A percentile compares a stretch with the other conserved stretches of the same genome.
Evolutionary conservation across 257 asterid species (phyloP).

Genomic region (Salvia rosmarinus): DNA sequence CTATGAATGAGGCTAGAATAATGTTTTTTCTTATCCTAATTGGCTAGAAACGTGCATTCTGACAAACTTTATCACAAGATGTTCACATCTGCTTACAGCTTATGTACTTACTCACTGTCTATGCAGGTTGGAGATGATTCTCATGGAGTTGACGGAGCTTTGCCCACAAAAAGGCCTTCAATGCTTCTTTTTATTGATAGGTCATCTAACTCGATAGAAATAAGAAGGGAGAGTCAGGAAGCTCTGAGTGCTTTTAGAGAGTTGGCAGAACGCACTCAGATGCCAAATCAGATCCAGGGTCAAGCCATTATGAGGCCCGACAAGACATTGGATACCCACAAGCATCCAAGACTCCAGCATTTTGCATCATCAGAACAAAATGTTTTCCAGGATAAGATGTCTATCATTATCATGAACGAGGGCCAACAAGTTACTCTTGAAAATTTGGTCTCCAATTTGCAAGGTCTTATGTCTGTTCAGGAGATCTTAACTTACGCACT

Average conservation of each 20-base stretch:
- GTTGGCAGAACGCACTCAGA: conserved; percentile 56
- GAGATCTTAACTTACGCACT: conserved; percentile 73
- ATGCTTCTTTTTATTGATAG: conserved; percentile 89
- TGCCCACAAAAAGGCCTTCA: conserved; percentile 73
- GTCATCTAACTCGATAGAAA: conserved; percentile 62
- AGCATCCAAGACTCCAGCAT: conserved; percentile 49
- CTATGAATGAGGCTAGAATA: neutral
- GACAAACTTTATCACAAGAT: neutral
- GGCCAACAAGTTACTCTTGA: conserved; percentile 70
- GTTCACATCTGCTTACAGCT: conserved; percentile 32
- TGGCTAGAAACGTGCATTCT: neutral
- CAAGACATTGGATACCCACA: conserved; percentile 45
- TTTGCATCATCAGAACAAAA: conserved; percentile 53
- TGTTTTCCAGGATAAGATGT: conserved; percentile 65
- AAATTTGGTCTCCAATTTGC: conserved; percentile 61
- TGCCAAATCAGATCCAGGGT: conserved; percentile 44
- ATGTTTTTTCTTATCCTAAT: neutral
- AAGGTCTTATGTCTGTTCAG: conserved; percentile 67
- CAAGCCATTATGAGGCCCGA: conserved; percentile 42
- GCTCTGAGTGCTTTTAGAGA: conserved; percentile 78
- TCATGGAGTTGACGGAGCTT: conserved; percentile 55
- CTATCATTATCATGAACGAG: conserved; percentile 60
- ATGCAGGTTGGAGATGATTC: conserved; percentile 73
- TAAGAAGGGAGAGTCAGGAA: conserved; percentile 63
- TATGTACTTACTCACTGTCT: conserved; percentile 27